Evolutionary conservation across 179 eudicot species (phyloP), one percentile per base, ranked within the genome.

Genomic region (Beta lomatogona): DNA sequence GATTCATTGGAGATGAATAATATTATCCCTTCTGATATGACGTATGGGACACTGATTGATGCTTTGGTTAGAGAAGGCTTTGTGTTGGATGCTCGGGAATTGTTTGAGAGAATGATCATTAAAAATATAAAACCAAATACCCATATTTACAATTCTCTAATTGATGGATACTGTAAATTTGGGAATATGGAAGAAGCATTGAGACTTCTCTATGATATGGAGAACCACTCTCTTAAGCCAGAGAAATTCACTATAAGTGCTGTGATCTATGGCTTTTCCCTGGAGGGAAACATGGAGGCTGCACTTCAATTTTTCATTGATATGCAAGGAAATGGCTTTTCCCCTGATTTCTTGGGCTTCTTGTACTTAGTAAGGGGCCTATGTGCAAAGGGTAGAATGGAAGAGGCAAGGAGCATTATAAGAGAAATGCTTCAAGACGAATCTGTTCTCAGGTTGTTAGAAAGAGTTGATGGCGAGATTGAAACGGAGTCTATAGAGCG

Each of bases 331-430:
- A 86, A 82, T 73, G 94, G 89, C 10, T 70, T 85, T 58, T 58
- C 81, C 57, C 99, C 98, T 54, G 97, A 93, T 86, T 93, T 91
- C 72, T 83, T 94, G 90, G 99, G 97, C 46, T 94, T 90, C 78
- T 60, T 94, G 82, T 89, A 86, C 84, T 85, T 96, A 66, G 70
- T 92, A 70, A 89, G 91, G 85, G 98, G 97, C 36, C 76, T 94
- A 57, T 94, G 84, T 88, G 80, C 93, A 1, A 96, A 94, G 82
- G 99, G 99, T 81, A 90, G 99, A 84, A 91, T 96, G 97, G 98
- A 92, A 88, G 99, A 96, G 86, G 88, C 94, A 71, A 88, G 97
- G 73, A 86, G 86, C 82, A 87, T 92, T 71, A 78, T 96, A 36
- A 90, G 91, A 77, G 93, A 90, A 85, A 96, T 96, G 99, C 91